Evolutionary conservation across 2,329 filamentous ascomycete species (phyloP), one percentile per base, ranked within the genome.

Genomic region (Cordyceps cateniannulata): DNA sequence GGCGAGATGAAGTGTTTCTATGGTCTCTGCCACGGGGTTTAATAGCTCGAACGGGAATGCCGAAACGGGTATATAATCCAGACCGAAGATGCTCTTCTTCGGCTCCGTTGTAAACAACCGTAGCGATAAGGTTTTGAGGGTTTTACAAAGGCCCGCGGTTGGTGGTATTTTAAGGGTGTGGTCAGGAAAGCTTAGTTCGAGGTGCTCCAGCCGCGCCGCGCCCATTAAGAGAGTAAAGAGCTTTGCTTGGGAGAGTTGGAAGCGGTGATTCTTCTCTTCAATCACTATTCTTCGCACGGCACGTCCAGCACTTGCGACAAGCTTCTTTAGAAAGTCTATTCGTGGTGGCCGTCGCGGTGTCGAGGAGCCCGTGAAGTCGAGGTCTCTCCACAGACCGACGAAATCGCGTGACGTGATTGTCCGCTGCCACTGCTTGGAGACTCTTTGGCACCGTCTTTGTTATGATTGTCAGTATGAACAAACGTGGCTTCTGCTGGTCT

Each of bases 391-490:
- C 5, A 75, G 62, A 6, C 63, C 63, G 38, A 66, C 64, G 54
- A 70, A 70, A 22, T 68, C 69, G 18, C 61, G 65, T n/a, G 67
- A 66, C 9, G 65, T 67, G 12, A 75, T 65, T n/a, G 66, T 67
- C 14, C 55, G 61, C 29, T 65, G 69, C 73, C 73, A 75, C 9
- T 60, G 47, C 62, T 69, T 73, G 9, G 67, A 75, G 7, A 75
- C 73, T 29, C 65, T 52, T 16, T 73, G 59, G 47, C 73, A 75
- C 45, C 65, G 29, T 47, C 57, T 59, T 7, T 3, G 5, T 29
- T 14, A 9, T 14, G 2, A 18, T 10, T 18, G 25, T 51, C 12
- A 59, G 25, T 4, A 29, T 20, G 5, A 27, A 27, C 14, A 18
- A 8, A 32, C 18, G 24, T 42, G 2, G 18, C 10, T 18, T 35